These are phyloP conservation scores for Tillandsia fasciculata DNA, from an alignment of 176 grass and related monocot genomes.

Conservation along the genomic window DNA sequence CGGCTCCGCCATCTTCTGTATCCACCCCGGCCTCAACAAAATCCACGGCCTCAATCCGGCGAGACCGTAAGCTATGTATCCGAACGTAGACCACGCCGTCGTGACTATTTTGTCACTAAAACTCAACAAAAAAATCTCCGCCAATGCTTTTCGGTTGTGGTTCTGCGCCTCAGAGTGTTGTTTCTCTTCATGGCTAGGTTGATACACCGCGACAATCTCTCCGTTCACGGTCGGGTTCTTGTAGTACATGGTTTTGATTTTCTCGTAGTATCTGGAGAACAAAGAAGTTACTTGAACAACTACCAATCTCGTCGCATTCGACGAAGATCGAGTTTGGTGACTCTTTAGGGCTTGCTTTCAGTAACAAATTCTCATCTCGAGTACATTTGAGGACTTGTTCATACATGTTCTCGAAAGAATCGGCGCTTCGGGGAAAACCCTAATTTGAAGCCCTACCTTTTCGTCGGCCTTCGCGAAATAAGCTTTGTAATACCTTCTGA, in stretches of 20 bases:
- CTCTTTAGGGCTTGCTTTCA: constrained; percentile 29
- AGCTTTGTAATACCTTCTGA: constrained; percentile 22
- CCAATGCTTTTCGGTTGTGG: too few species aligned
- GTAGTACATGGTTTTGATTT: too few species aligned
- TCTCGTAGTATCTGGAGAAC: too few species aligned
- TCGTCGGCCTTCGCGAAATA: constrained; percentile 9
- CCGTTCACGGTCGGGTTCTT: too few species aligned
- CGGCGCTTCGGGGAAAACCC: not conserved
- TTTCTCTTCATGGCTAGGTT: too few species aligned
- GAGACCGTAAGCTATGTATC: too few species aligned
- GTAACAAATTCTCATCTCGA: constrained; percentile 38
- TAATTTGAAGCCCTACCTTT: constrained; percentile 22
- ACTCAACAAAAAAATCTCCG: too few species aligned
- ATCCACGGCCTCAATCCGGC: too few species aligned
- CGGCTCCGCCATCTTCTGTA: constrained; percentile 41
- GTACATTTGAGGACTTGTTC: constrained; percentile 40
- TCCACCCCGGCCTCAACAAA: constrained; percentile 24
- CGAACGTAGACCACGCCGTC: too few species aligned
- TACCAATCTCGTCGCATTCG: constrained; percentile 35
- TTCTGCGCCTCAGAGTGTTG: too few species aligned
- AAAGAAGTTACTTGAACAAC: constrained; percentile 38
- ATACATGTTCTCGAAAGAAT: constrained; percentile 22
- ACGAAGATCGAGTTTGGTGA: constrained; percentile 4
- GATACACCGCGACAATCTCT: too few species aligned
- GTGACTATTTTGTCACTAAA: too few species aligned